A percentile compares a stretch with the other conserved stretches of the same genome.
phyloP scores from a whole-genome alignment of 2,329 filamentous ascomycete genomes.

The Neonectria faginata region DNA sequence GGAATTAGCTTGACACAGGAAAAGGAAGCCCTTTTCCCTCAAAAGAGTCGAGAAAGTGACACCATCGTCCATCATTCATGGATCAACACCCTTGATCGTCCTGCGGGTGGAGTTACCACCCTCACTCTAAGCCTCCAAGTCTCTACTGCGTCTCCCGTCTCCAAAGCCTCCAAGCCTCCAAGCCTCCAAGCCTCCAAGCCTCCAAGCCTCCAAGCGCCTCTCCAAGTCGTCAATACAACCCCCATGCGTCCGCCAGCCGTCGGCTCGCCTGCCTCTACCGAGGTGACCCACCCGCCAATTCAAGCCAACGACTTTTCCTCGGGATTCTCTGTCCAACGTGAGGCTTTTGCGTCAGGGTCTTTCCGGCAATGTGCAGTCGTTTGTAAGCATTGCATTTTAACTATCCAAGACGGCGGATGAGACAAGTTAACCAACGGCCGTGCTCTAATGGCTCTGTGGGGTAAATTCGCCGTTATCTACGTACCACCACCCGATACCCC shows the following conservation, averaged over 20 bases:
- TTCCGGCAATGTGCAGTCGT: background rate
- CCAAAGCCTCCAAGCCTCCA: background rate
- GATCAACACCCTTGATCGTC: background rate
- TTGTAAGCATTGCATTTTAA: slow-evolving; percentile 1
- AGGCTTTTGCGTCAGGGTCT: slow-evolving; percentile 17
- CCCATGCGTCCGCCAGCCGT: slow-evolving; percentile 24
- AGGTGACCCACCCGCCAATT: slow-evolving; percentile 18
- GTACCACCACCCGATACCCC: background rate
- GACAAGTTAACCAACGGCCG: slow-evolving; percentile 11
- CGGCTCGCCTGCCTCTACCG: slow-evolving; percentile 27
- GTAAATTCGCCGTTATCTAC: background rate
- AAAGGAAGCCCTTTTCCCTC: slow-evolving; percentile 4
- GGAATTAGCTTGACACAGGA: slow-evolving; percentile 8
- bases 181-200: background rate
- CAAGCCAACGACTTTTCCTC: slow-evolving; percentile 19
- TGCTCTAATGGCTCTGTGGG: slow-evolving; percentile 11
- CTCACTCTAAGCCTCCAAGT: background rate
- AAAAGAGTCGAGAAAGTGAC: background rate
- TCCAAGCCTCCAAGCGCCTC: background rate
- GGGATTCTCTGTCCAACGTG: slow-evolving; percentile 19
- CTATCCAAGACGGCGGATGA: slow-evolving; percentile 2
- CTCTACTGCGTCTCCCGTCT: background rate
- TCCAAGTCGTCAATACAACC: slow-evolving; percentile 6
- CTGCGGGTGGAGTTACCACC: background rate
- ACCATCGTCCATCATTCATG: background rate